Evolutionary conservation across 108 stramenopile genomes (phyloP).

Genomic region (Heterococcus sp.): DNA sequence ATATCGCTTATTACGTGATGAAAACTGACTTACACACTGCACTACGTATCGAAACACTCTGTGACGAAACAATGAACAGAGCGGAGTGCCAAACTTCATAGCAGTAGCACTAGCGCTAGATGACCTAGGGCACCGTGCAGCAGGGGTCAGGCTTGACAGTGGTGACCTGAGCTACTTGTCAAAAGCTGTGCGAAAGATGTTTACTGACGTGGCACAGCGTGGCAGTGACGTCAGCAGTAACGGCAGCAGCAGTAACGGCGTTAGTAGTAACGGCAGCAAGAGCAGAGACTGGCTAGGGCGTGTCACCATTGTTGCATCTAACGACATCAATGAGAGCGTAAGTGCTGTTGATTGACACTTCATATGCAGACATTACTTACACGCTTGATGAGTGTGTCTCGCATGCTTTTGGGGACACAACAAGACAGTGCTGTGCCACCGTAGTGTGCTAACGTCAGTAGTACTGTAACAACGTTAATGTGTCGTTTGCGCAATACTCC

Average conservation of each 20-base stretch:
- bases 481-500: no score
- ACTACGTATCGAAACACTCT: neutral
- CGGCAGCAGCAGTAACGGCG: no score
- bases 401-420: no score
- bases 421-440: no score
- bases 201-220: slow-evolving; percentile 17
- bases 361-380: no score
- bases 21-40: neutral
- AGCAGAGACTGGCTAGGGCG: slow-evolving; percentile 59
- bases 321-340: slow-evolving; percentile 90
- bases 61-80: slow-evolving; percentile 11
- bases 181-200: slow-evolving; percentile 30
- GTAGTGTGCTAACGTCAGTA: no score
- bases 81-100: slow-evolving; percentile 87
- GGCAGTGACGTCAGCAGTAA: no score
- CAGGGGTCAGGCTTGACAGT: slow-evolving; percentile 86
- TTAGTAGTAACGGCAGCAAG: no score
- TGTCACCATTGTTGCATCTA: slow-evolving; percentile 84
- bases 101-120: slow-evolving; percentile 79
- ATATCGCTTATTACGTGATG: no score
- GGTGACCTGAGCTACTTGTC: slow-evolving; percentile 89
- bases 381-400: no score
- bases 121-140: slow-evolving; percentile 79
- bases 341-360: no score
- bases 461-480: no score